Evolutionary conservation across 345 rosid genomes (phyloP), one percentile per base, ranked within the genome.

Genomic region (Linum trigynum): DNA sequence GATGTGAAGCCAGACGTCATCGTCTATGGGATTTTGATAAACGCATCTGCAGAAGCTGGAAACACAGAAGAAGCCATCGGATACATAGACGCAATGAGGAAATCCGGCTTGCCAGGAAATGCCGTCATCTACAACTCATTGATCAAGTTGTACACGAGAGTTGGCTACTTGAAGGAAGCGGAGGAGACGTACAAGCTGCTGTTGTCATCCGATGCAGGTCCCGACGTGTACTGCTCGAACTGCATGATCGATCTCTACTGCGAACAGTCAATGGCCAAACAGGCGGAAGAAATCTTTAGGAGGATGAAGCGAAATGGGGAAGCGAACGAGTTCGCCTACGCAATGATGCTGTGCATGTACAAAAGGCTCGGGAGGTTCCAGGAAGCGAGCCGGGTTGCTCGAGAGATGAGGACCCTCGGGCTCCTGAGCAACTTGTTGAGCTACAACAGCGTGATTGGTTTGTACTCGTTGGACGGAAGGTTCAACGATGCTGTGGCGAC

Each of bases 231-330:
- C 67, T 75, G 86, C 16, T 94, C 91, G 23, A 81, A 90, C 67
- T 94, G 97, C 72, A 85, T 94, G 95, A 84, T 88, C 71, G 89
- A 88, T 65, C 87, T 90, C 62, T 94, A 90, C 77, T 72, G 84
- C 15, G 84, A 86, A 69, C 79, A 82, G 61, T 79, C 89, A 39
- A 85, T 86, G 95, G 86, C 85, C 66, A 76, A 73, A 70, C 82
- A 83, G 77, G 92, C 89, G 0, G 83, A 84, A 76, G 78, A 69
- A n/a, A 70, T 88, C 59, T 90, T 94, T 58, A 67, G 79, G 43
- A 67, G 70, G 68, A 66, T 94, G 86, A 90, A 86, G 77, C 77
- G 62, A 68, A 79, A 74, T 42, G 71, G 88, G 70, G 83, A 79
- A 50, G 91, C 95, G 35, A 92, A 90, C 69, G 95, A 94, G 75